phyloP scores from a whole-genome alignment of 305 asterid genomes.

The Solanum aculeatissimum region DNA sequence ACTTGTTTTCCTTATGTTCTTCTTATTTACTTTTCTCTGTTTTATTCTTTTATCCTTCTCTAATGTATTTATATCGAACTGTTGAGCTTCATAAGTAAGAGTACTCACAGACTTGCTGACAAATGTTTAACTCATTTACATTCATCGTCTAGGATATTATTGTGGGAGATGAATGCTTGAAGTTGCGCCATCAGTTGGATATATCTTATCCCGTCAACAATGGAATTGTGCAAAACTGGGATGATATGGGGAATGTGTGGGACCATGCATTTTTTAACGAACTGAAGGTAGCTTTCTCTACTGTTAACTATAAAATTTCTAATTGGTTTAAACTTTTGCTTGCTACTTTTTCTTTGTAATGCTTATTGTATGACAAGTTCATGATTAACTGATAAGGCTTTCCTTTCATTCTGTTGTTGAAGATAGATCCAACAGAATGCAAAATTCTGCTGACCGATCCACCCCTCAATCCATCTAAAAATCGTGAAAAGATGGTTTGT shows the following conservation, averaged over 20 bases:
- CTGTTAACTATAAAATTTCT: neutral
- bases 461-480: conserved; percentile 95
- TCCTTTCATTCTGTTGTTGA: conserved; percentile 20
- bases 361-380: neutral
- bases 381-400: conserved; percentile 2
- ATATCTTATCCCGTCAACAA: conserved; percentile 91
- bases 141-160: conserved; percentile 46
- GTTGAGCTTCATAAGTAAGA: neutral
- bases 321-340: neutral
- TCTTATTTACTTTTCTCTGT: neutral
- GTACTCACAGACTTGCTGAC: neutral
- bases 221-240: conserved; percentile 98
- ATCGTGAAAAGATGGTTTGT: conserved; percentile 89
- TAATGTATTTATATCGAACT: neutral
- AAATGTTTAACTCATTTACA: neutral
- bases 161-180: conserved; percentile 89
- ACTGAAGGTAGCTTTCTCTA: conserved; percentile 46
- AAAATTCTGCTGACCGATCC: conserved; percentile 95
- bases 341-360: neutral
- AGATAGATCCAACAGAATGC: conserved; percentile 90
- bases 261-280: conserved; percentile 89
- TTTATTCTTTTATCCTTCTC: neutral
- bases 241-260: conserved; percentile 92
- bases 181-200: conserved; percentile 91
- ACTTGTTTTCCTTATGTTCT: neutral